These are phyloP conservation scores for Beta corolliflora DNA, from an alignment of 179 eudicot genomes.

Conservation along the genomic window DNA sequence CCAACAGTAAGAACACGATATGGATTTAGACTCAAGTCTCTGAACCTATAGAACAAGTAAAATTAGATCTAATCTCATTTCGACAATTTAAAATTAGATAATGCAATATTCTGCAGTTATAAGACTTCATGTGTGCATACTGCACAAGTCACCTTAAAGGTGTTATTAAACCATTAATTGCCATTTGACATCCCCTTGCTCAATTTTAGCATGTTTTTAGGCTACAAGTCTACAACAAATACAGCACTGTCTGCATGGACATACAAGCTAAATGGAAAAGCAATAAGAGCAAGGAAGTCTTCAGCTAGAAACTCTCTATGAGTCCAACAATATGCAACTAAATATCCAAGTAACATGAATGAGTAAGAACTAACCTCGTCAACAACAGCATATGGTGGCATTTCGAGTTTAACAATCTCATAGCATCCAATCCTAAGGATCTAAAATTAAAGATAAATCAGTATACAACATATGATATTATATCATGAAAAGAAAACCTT, in stretches of 20 bases:
- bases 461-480: not conserved
- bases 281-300: not conserved
- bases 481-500: not conserved
- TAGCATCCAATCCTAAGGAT: conserved; percentile 92
- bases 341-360: not conserved
- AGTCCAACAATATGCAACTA: not conserved
- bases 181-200: not conserved
- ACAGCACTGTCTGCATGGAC: not conserved
- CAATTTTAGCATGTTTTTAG: not conserved
- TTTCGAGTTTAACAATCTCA: conserved; percentile 85
- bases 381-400: conserved; percentile 97
- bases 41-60: not conserved
- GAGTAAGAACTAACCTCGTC: conserved; percentile 66
- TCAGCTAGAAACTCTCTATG: not conserved
- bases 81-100: not conserved
- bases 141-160: not conserved
- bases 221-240: not conserved
- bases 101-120: not conserved
- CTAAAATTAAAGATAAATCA: conserved; percentile 34
- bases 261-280: not conserved
- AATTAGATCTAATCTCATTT: not conserved
- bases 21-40: not conserved
- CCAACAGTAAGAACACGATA: not conserved
- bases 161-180: not conserved
- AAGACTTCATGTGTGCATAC: not conserved